Conservation (phyloP, 2,329 filamentous ascomycete genomes). For the Dendryphion nanum region DNA sequence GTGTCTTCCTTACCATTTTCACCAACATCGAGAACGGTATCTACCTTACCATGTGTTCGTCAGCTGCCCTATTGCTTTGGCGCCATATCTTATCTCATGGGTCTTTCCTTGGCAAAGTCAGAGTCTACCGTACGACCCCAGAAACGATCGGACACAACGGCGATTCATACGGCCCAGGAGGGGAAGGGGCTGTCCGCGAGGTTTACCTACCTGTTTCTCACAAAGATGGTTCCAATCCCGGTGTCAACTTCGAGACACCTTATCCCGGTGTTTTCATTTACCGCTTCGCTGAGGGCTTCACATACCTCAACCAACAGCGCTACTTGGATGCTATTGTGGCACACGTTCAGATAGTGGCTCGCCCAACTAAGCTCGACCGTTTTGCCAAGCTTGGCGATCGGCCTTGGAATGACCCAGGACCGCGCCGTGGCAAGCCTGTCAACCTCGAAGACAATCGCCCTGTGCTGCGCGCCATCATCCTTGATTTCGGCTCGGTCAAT, state of each 20-base stretch:
- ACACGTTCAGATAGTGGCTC: constrained; percentile 59
- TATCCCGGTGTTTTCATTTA: constrained; percentile 96
- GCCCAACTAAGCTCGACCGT: constrained; percentile 68
- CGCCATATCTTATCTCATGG: constrained; percentile 80
- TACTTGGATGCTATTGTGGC: constrained; percentile 69
- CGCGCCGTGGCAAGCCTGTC: constrained; percentile 55
- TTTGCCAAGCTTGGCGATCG: constrained; percentile 66
- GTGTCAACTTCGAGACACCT: constrained; percentile 73
- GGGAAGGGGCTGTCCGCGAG: constrained; percentile 18
- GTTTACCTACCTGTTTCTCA: constrained; percentile 71
- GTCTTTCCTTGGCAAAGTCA: constrained; percentile 74
- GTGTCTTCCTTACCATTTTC: constrained; percentile 89
- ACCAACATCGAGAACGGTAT: constrained; percentile 86
- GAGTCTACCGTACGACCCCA: constrained; percentile 78
- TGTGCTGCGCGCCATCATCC: constrained; percentile 80
- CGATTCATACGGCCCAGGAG: constrained; percentile 8
- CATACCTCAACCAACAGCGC: constrained; percentile 90
- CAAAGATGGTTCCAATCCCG: constrained; percentile 86
- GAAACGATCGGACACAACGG: constrained; percentile 63
- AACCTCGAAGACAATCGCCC: constrained; percentile 56
- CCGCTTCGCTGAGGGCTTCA: constrained; percentile 91
- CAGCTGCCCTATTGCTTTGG: constrained; percentile 72
- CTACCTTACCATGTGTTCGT: constrained; percentile 78
- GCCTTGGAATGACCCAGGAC: constrained; percentile 93
- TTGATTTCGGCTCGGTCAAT: constrained; percentile 92